phyloP scores from a whole-genome alignment of 2,329 filamentous ascomycete species.

The Albophoma yamanashiensis region DNA sequence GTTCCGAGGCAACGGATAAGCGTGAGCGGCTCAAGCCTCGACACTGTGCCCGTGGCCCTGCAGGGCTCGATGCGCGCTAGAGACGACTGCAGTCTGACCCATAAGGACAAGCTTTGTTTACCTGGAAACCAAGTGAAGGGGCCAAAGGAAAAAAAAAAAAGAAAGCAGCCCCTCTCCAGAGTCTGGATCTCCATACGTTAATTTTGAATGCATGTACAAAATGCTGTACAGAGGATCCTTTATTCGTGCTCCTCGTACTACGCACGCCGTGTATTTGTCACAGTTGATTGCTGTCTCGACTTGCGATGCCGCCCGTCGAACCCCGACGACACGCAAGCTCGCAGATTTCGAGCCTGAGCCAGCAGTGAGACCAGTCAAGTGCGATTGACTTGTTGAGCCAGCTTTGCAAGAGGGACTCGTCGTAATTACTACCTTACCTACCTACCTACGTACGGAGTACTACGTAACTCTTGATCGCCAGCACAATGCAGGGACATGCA shows the following conservation, averaged over 20 bases:
- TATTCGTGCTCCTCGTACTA: not conserved
- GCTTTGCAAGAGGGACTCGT: not conserved
- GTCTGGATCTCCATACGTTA: not conserved
- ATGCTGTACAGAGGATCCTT: not conserved
- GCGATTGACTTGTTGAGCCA: not conserved
- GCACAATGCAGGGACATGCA: not conserved
- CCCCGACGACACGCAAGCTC: not conserved
- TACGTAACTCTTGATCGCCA: not conserved
- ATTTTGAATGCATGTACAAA: not conserved
- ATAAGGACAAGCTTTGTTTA: constrained; percentile 2
- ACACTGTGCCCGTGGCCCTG: not conserved
- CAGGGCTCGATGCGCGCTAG: not conserved
- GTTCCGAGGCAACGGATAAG: not conserved
- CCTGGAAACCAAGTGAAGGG: not conserved
- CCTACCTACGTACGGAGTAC: too few relatives aligned
- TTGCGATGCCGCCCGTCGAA: constrained; percentile 3
- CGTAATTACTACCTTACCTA: too few relatives aligned
- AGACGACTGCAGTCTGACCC: not conserved
- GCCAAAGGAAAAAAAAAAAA: not conserved
- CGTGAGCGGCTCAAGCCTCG: not conserved
- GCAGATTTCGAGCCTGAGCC: not conserved
- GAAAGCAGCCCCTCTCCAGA: not conserved
- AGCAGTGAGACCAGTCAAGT: not conserved
- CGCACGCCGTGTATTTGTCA: constrained; percentile 1
- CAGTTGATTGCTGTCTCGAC: constrained; percentile 1